Evolutionary conservation across 2,329 filamentous ascomycete species (phyloP).

Genomic region (Ophiostoma sp.): DNA sequence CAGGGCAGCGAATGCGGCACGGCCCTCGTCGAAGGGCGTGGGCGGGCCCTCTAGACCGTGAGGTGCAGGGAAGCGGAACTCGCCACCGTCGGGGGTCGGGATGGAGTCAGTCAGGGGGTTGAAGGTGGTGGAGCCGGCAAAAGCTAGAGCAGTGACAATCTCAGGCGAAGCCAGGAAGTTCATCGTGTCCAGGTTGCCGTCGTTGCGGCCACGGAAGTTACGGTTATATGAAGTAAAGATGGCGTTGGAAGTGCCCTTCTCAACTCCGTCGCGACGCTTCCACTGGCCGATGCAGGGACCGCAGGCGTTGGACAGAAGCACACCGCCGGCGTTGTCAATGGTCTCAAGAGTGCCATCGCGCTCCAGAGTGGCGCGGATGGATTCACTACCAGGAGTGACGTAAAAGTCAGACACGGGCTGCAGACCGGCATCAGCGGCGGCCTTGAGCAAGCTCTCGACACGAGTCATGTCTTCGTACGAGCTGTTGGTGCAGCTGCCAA

Average conservation of each 20-base stretch:
- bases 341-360: constrained; percentile 81
- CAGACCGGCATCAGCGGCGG: constrained; percentile 81
- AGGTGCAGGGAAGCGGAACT: constrained; percentile 80
- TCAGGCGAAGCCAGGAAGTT: constrained; percentile 98
- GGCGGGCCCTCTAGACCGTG: constrained; percentile 60
- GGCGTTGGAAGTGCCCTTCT: constrained; percentile 82
- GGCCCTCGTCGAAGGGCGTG: constrained; percentile 69
- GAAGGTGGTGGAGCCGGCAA: constrained; percentile 87
- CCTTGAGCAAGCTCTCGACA: constrained; percentile 85
- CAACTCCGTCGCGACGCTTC: constrained; percentile 80
- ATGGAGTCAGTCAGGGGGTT: constrained; percentile 89
- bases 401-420: constrained; percentile 89
- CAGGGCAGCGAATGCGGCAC: constrained; percentile 66
- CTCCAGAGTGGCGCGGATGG: constrained; percentile 90
- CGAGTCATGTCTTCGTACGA: constrained; percentile 99
- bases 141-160: constrained; percentile 92
- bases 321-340: constrained; percentile 79
- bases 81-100: constrained; percentile 68
- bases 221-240: constrained; percentile 98
- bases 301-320: constrained; percentile 90
- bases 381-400: constrained; percentile 92
- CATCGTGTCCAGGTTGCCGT: constrained; percentile 94
- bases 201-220: constrained; percentile 95
- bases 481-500: constrained; percentile 97
- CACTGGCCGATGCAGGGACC: constrained; percentile 93